phyloP scores from a whole-genome alignment of 352 stramenopile genomes.

The Aphanomyces cochlioides region DNA sequence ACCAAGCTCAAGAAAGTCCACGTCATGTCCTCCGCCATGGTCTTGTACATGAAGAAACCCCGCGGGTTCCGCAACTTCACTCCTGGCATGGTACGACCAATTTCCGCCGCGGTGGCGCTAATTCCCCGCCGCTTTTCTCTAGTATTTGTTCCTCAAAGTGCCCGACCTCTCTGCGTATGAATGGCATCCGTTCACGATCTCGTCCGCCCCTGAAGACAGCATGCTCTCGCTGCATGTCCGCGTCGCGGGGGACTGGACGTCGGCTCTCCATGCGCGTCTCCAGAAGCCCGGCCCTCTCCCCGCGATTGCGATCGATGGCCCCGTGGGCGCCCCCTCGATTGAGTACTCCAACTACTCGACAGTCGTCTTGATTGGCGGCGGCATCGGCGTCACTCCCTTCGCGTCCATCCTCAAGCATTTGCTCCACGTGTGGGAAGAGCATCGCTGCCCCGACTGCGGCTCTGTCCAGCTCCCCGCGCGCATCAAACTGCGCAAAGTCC shows the following conservation, averaged over 20 bases:
- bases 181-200: conserved; percentile 81
- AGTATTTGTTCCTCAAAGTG: conserved; percentile 71
- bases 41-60: conserved; percentile 41
- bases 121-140: conserved; percentile 1
- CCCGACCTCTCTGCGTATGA: conserved; percentile 48
- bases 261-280: conserved; percentile 30
- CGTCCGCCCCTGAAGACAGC: conserved; percentile 43
- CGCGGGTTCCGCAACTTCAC: conserved; percentile 34
- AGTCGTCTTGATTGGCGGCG: conserved; percentile 39
- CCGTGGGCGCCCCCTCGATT: conserved; percentile 37
- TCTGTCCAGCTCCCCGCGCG: conserved; percentile 57
- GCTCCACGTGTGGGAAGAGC: conserved; percentile 44
- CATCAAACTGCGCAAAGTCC: conserved; percentile 73
- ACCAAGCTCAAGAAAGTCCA: conserved; percentile 34
- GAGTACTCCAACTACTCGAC: conserved; percentile 36
- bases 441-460: conserved; percentile 48
- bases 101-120: not conserved
- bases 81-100: conserved; percentile 38
- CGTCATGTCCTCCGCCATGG: conserved; percentile 28
- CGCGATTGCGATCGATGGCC: conserved; percentile 37
- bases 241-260: conserved; percentile 47
- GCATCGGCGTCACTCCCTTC: conserved; percentile 47
- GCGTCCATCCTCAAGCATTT: conserved; percentile 46
- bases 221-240: conserved; percentile 45
- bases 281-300: conserved; percentile 12